Conservation (phyloP, 1,139 yeast genomes). For the Debaryomycetaceae sp. region DNA sequence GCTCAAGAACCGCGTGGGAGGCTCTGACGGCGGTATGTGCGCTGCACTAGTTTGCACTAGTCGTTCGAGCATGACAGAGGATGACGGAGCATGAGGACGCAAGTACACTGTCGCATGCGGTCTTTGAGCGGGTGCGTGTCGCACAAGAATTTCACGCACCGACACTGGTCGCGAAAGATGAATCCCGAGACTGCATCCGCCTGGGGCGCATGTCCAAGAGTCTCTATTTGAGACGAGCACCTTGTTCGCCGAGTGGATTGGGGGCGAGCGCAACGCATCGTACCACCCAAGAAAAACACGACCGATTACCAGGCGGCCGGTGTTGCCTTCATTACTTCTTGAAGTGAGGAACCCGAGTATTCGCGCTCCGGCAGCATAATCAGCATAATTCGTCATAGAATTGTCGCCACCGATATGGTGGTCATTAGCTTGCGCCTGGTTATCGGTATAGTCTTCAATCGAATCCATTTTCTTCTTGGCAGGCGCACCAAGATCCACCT, state of each 20-base stretch:
- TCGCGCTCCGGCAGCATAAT: conserved; percentile 28
- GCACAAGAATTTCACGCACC: conserved; percentile 25
- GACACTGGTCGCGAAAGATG: conserved; percentile 23
- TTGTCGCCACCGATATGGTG: no score
- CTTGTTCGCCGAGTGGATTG: conserved; percentile 32
- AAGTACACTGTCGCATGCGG: conserved; percentile 16
- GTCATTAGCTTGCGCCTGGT: conserved; percentile 5
- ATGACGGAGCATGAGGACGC: conserved; percentile 16
- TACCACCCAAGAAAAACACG: conserved; percentile 31
- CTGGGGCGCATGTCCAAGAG: conserved; percentile 23
- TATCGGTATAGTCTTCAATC: conserved; percentile 6
- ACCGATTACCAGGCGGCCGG: conserved; percentile 8
- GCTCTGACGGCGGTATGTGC: neutral
- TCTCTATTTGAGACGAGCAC: conserved; percentile 24
- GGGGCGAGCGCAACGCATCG: conserved; percentile 19
- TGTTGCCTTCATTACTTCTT: conserved; percentile 2
- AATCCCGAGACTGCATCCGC: conserved; percentile 24
- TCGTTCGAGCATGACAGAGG: conserved; percentile 10
- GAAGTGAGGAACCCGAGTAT: conserved; percentile 31
- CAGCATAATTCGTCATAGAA: conserved; percentile 32
- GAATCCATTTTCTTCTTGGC: conserved; percentile 3
- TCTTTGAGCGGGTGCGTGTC: conserved; percentile 7
- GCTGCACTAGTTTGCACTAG: conserved; percentile 1
- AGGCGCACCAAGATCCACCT: no score
- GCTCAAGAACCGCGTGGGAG: conserved; percentile 14